phyloP scores from a whole-genome alignment of 2,329 filamentous ascomycete genomes.

The Triangularia verruculosa region DNA sequence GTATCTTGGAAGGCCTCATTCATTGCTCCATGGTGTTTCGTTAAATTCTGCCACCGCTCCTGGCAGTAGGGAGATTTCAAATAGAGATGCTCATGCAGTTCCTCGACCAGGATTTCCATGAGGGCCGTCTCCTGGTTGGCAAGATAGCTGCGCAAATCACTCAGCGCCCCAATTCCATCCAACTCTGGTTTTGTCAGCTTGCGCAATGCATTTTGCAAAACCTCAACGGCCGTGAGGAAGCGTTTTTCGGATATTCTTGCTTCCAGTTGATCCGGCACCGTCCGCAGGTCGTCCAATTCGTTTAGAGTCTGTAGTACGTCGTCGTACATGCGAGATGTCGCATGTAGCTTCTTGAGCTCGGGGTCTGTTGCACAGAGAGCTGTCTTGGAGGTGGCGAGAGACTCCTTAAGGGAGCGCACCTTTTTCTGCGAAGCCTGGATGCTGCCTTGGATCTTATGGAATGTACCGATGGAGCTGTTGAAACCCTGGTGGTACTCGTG shows the following conservation, averaged over 20 bases:
- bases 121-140: slow-evolving; percentile 88
- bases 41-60: slow-evolving; percentile 85
- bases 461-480: slow-evolving; percentile 97
- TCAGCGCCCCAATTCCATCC: slow-evolving; percentile 84
- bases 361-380: slow-evolving; percentile 83
- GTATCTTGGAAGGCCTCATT: slow-evolving; percentile 44
- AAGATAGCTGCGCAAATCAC: slow-evolving; percentile 82
- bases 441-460: slow-evolving; percentile 95
- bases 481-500: slow-evolving; percentile 99
- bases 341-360: slow-evolving; percentile 85
- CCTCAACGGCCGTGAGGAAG: slow-evolving; percentile 88
- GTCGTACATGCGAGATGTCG: slow-evolving; percentile 85
- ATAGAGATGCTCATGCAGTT: slow-evolving; percentile 94
- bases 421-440: slow-evolving; percentile 85
- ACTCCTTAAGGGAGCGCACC: slow-evolving; percentile 77
- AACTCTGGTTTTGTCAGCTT: slow-evolving; percentile 84
- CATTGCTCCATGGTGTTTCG: slow-evolving; percentile 57
- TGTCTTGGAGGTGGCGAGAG: slow-evolving; percentile 74
- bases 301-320: slow-evolving; percentile 79
- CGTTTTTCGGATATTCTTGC: slow-evolving; percentile 94
- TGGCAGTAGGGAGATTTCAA: slow-evolving; percentile 97
- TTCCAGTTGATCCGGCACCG: slow-evolving; percentile 88
- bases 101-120: slow-evolving; percentile 94
- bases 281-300: slow-evolving; percentile 82
- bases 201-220: slow-evolving; percentile 81